Percentiles rank a stretch among this genome's conserved stretches.
Conservation (phyloP, 306 rosid species). For the Herpetospermum pedunculosum region DNA sequence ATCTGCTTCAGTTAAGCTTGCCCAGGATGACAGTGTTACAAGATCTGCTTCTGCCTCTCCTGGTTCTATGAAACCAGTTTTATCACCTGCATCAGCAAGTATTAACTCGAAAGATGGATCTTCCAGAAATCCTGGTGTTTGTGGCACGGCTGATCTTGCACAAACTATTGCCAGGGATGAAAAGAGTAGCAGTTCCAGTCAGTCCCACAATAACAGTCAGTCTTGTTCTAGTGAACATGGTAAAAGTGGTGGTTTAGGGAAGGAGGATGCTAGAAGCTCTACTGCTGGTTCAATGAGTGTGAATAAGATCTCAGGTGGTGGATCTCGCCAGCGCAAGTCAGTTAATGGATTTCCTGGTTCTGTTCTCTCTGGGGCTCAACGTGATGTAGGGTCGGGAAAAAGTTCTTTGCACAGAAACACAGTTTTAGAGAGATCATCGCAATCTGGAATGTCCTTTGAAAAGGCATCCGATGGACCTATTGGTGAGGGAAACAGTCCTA, state of each 20-base stretch:
- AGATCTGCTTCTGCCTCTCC: slow-evolving; percentile 52
- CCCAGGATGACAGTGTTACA: slow-evolving; percentile 34
- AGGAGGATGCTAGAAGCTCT: slow-evolving; percentile 83
- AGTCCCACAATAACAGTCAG: slow-evolving; percentile 77
- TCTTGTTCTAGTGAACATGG: slow-evolving; percentile 75
- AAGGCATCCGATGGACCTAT: slow-evolving; percentile 43
- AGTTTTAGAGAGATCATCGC: slow-evolving; percentile 38
- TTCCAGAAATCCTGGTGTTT: slow-evolving; percentile 27
- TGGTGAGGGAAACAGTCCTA: slow-evolving; percentile 40
- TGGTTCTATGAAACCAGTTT: slow-evolving; percentile 34
- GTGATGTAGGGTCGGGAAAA: slow-evolving; percentile 35
- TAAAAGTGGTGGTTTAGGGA: slow-evolving; percentile 41
- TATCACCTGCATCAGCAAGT: slow-evolving; percentile 24
- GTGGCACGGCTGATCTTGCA: slow-evolving; percentile 43
- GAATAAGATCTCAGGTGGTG: slow-evolving; percentile 31
- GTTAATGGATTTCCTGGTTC: slow-evolving; percentile 56
- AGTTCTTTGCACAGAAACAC: slow-evolving; percentile 24
- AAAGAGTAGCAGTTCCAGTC: slow-evolving; percentile 83
- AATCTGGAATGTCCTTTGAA: slow-evolving; percentile 30
- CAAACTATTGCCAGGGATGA: slow-evolving; percentile 58
- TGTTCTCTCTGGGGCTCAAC: slow-evolving; percentile 35
- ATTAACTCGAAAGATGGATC: slow-evolving; percentile 46
- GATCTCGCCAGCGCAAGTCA: slow-evolving; percentile 57
- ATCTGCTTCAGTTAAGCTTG: slow-evolving; percentile 39
- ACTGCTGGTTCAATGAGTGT: slow-evolving; percentile 51